Conservation (phyloP, 192 early-diverging fungal genomes). For the Cladochytrium replicatum region DNA sequence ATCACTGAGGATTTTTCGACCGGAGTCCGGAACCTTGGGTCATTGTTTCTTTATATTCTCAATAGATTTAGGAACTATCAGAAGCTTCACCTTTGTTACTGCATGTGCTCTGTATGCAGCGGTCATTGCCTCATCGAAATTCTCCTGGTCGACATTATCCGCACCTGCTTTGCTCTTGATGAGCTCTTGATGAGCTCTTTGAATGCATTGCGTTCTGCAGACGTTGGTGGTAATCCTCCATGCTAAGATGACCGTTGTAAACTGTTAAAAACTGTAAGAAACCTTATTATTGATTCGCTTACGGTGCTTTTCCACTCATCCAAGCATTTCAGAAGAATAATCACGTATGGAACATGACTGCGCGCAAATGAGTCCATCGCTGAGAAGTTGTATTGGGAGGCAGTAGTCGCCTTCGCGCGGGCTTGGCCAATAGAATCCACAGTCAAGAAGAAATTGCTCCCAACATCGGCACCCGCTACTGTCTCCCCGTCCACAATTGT, state of each 20-base stretch:
- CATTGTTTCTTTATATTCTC: too few relatives aligned
- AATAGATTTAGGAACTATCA: too few relatives aligned
- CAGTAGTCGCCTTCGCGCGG: slow-evolving; percentile 50
- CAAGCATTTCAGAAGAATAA: slow-evolving; percentile 69
- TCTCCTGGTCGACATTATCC: slow-evolving; percentile 57
- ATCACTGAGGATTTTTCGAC: too few relatives aligned
- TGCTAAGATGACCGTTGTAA: slow-evolving; percentile 8
- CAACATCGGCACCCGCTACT: slow-evolving; percentile 60
- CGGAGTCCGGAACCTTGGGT: too few relatives aligned
- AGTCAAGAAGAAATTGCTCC: slow-evolving; percentile 88
- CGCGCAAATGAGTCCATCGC: slow-evolving; percentile 66
- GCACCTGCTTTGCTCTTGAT: slow-evolving; percentile 13
- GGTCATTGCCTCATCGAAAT: slow-evolving; percentile 79
- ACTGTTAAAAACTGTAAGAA: too few relatives aligned
- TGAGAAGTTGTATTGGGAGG: too few relatives aligned
- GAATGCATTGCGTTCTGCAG: slow-evolving; percentile 55
- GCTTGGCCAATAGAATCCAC: slow-evolving; percentile 48
- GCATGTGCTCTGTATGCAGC: slow-evolving; percentile 53
- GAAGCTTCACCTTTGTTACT: slow-evolving; percentile 32
- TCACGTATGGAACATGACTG: slow-evolving; percentile 76
- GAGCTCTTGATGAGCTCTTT: slow-evolving; percentile 54
- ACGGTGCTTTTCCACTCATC: slow-evolving; percentile 64
- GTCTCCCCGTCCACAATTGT: slow-evolving; percentile 67
- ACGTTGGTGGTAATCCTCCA: slow-evolving; percentile 47
- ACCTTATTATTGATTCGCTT: too few relatives aligned